A percentile compares a stretch with the other conserved stretches of the same genome.
phyloP scores from a whole-genome alignment of 208 protist species.

The Leishmania gerbilli region DNA sequence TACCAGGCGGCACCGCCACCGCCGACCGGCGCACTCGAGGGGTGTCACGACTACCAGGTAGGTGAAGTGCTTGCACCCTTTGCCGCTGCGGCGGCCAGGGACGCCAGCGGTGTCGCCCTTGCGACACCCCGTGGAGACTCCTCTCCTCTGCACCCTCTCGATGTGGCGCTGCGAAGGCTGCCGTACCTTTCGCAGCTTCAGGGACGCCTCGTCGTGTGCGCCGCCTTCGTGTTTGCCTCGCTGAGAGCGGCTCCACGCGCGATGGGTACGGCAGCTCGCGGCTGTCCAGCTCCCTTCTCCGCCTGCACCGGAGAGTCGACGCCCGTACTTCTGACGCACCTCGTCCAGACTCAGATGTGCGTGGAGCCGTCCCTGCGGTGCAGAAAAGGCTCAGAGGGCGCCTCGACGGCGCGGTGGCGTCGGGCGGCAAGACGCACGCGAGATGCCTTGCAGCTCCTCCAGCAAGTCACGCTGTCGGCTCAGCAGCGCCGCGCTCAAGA shows the following conservation, averaged over 20 bases:
- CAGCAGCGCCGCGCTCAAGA: neutral
- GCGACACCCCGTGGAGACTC: neutral
- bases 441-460: slow-evolving; percentile 8
- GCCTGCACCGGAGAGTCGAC: neutral
- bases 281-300: neutral
- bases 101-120: neutral
- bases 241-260: neutral
- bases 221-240: slow-evolving; percentile 11
- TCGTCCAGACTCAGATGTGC: neutral
- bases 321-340: neutral
- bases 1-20: neutral
- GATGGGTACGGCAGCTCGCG: neutral
- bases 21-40: neutral
- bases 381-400: neutral
- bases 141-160: slow-evolving; percentile 4
- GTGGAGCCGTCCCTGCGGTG: neutral
- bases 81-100: neutral
- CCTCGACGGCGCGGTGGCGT: neutral
- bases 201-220: slow-evolving; percentile 20
- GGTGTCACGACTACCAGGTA: slow-evolving; percentile 4
- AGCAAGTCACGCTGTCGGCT: slow-evolving; percentile 1
- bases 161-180: slow-evolving; percentile 7
- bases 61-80: slow-evolving; percentile 12
- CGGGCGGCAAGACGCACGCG: slow-evolving; percentile 14
- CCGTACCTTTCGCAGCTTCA: slow-evolving; percentile 13